phyloP scores from a whole-genome alignment of 2,329 filamentous ascomycete genomes.

The Penicillium rolfsii region DNA sequence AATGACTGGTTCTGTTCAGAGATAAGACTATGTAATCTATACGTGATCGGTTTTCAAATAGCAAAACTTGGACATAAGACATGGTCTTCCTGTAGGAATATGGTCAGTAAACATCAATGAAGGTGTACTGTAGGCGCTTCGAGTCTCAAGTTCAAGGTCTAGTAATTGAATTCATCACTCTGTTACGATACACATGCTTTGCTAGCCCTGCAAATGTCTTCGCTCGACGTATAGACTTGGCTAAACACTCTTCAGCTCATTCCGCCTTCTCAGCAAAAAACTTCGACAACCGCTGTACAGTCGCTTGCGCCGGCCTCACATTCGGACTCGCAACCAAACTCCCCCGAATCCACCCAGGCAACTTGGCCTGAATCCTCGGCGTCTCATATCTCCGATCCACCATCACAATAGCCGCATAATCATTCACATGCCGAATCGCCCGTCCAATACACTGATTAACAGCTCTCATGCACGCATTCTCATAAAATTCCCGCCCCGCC shows the following conservation, averaged over 20 bases:
- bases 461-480: constrained; percentile 93
- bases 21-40: background rate
- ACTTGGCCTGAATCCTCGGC: constrained; percentile 72
- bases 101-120: background rate
- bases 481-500: constrained; percentile 77
- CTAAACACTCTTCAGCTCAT: background rate
- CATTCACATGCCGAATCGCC: constrained; percentile 82
- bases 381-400: constrained; percentile 79
- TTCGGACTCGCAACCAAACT: constrained; percentile 55
- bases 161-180: background rate
- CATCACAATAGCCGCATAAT: constrained; percentile 89
- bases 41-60: background rate
- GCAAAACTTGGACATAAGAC: too few species aligned
- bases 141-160: background rate
- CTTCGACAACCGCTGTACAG: constrained; percentile 35
- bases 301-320: constrained; percentile 30
- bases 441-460: constrained; percentile 96
- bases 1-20: background rate
- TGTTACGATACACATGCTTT: too few species aligned
- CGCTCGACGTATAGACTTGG: background rate
- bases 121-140: background rate
- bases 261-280: constrained; percentile 37
- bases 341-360: constrained; percentile 85
- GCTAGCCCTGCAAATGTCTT: too few species aligned
- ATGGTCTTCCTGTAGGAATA: background rate